phyloP scores from a whole-genome alignment of 1,139 yeast species.

The Kurtzmaniella quercitrusa region DNA sequence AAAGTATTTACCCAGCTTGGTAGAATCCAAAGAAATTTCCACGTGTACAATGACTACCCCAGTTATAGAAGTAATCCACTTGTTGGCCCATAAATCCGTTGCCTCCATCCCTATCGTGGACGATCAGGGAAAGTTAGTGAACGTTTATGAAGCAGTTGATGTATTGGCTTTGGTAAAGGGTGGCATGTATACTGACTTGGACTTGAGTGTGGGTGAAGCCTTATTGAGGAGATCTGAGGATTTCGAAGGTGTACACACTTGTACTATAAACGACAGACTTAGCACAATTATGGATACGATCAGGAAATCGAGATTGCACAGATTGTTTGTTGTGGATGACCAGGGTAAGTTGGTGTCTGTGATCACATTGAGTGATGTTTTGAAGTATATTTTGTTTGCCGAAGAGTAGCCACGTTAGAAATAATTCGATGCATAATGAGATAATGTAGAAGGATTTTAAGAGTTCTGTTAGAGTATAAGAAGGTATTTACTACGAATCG shows the following conservation, averaged over 20 bases:
- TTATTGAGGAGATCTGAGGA: conserved; percentile 91
- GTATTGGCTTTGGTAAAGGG: conserved; percentile 90
- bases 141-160: conserved; percentile 96
- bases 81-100: conserved; percentile 73
- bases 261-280: conserved; percentile 82
- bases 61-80: conserved; percentile 87
- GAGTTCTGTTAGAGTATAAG: too few species aligned
- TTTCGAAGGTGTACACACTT: conserved; percentile 96
- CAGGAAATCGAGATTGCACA: conserved; percentile 83
- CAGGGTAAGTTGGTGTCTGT: conserved; percentile 76
- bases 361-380: conserved; percentile 86
- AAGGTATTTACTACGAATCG: too few species aligned
- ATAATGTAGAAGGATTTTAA: not conserved
- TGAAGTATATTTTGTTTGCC: conserved; percentile 75
- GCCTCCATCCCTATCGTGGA: conserved; percentile 94
- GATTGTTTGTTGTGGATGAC: conserved; percentile 88
- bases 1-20: conserved; percentile 58
- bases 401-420: conserved; percentile 36
- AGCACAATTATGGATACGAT: conserved; percentile 93
- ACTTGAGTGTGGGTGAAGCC: conserved; percentile 94
- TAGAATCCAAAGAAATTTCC: conserved; percentile 55
- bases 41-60: conserved; percentile 91
- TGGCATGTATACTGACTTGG: conserved; percentile 87
- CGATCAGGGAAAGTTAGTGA: conserved; percentile 66
- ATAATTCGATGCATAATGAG: not conserved